A percentile compares a stretch with the other conserved stretches of the same genome.
phyloP scores from a whole-genome alignment of 1,284 basidiomycete genomes.

The Naganishia cerealis region DNA sequence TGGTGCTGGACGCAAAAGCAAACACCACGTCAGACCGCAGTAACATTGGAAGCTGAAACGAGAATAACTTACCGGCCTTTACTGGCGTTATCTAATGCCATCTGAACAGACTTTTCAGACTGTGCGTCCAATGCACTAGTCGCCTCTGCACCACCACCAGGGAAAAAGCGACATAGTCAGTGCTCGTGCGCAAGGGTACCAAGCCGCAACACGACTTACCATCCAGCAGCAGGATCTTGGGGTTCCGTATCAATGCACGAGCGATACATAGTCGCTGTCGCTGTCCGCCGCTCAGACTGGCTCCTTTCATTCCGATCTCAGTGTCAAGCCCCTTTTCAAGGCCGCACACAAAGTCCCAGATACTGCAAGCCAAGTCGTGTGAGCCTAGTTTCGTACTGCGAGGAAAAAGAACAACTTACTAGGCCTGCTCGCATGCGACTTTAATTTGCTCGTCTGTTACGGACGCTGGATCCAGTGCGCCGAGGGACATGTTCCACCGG shows the following conservation, averaged over 20 bases:
- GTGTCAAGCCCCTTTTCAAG: slow-evolving; percentile 27
- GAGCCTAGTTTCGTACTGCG: slow-evolving; percentile 44
- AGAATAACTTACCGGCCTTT: slow-evolving; percentile 52
- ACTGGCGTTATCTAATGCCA: slow-evolving; percentile 88
- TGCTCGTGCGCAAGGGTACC: neutral
- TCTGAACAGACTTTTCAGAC: slow-evolving; percentile 86
- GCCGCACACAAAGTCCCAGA: slow-evolving; percentile 27
- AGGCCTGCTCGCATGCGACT: slow-evolving; percentile 8
- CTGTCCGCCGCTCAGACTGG: slow-evolving; percentile 55
- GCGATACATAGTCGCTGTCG: slow-evolving; percentile 79
- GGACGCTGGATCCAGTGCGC: slow-evolving; percentile 28
- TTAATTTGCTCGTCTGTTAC: slow-evolving; percentile 31
- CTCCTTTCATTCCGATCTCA: slow-evolving; percentile 55
- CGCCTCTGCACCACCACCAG: slow-evolving; percentile 55
- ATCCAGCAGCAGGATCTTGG: slow-evolving; percentile 55
- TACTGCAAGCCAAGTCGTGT: slow-evolving; percentile 34
- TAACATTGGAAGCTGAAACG: neutral
- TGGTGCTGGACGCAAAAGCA: slow-evolving; percentile 42
- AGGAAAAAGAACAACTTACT: slow-evolving; percentile 44
- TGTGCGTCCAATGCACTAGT: slow-evolving; percentile 87
- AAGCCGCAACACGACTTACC: slow-evolving; percentile 29
- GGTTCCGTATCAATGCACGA: slow-evolving; percentile 91
- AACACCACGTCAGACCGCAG: neutral
- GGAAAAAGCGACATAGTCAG: neutral
- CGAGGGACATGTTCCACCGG: slow-evolving; percentile 43